Base-by-base conservation (phyloP, 2,329 filamentous ascomycete genomes). In the Chaetomium strumarium region DNA sequence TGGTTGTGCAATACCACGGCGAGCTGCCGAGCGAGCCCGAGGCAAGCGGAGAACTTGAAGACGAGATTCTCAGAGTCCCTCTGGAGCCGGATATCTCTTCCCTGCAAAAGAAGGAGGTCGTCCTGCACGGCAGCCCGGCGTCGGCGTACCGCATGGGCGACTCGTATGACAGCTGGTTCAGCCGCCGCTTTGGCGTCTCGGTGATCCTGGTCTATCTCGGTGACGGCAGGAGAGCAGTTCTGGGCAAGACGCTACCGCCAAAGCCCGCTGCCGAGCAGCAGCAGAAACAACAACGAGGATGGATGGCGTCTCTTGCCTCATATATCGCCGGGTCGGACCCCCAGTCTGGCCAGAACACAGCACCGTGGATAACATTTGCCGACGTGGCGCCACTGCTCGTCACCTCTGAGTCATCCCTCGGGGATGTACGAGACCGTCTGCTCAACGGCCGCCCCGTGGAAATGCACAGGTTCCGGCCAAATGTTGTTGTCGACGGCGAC, bases 381-480 rank as follows among this genome's bases (percentile, higher is more conserved):
- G 88, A 93, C 67, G 80, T 80, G 57, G 87, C 88, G 1, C 85
- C 88, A 0, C 87, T 86, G 65, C 77, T 96, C 13, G 68, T 96
- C 20, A 77, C 85, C 5, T 88, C 84, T 0, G 76, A 83, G 55
- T 77, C 81, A 2, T 93, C 87, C 1, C 76, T 91, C n/a, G 69
- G 75, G 17, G 76, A 88, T 60, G 79, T 95, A 43, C 81, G 79
- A 33, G 65, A 66, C 6, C 75, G 83, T 4, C 67, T 89, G 6
- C 69, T 75, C 0, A 69, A 70, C 0, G 72, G 75, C 30, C 63
- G 70, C 17, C 59, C 59, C 2, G 76, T 86, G 70, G 82, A 85
- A 49, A 80, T 86, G 64, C 77, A 76, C 37, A 86, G 85, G 61
- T 87, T 90, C 66, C 79, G 87, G 34, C 84, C 86, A 0, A 90